These are phyloP conservation scores for Fusarium gaditjirri DNA, from an alignment of 2,329 filamentous ascomycete genomes.

Conservation along the genomic window DNA sequence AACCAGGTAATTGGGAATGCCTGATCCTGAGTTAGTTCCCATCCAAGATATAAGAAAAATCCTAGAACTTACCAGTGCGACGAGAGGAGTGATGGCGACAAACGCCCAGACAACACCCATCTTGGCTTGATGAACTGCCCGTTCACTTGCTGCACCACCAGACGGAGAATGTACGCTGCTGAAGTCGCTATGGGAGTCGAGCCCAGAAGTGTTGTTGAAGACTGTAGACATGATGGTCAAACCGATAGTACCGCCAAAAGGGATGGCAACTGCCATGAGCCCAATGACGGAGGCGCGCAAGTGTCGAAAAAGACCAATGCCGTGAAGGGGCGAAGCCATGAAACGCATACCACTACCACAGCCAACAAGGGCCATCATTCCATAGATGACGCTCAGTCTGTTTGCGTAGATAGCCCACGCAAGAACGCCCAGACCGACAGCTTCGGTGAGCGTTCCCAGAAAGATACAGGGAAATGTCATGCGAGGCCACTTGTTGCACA, in stretches of 20 bases:
- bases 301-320: conserved; percentile 68
- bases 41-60: neutral
- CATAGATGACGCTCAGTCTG: conserved; percentile 64
- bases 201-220: conserved; percentile 67
- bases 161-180: conserved; percentile 34
- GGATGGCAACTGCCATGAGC: conserved; percentile 67
- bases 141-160: conserved; percentile 2
- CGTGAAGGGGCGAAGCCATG: conserved; percentile 72
- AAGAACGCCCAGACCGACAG: conserved; percentile 67
- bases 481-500: conserved; percentile 69
- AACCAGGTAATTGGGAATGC: conserved; percentile 43
- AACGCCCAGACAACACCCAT: conserved; percentile 74
- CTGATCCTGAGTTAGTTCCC: conserved; percentile 28
- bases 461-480: conserved; percentile 71
- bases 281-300: conserved; percentile 68
- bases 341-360: conserved; percentile 72
- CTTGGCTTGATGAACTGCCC: conserved; percentile 45
- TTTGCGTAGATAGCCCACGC: conserved; percentile 65
- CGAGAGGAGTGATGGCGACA: conserved; percentile 68
- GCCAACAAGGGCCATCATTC: conserved; percentile 73
- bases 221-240: conserved; percentile 75
- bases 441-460: conserved; percentile 65
- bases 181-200: conserved; percentile 43
- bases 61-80: conserved; percentile 53
- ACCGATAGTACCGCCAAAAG: conserved; percentile 72